phyloP scores from a whole-genome alignment of 345 rosid genomes.

The Kernera saxatilis region DNA sequence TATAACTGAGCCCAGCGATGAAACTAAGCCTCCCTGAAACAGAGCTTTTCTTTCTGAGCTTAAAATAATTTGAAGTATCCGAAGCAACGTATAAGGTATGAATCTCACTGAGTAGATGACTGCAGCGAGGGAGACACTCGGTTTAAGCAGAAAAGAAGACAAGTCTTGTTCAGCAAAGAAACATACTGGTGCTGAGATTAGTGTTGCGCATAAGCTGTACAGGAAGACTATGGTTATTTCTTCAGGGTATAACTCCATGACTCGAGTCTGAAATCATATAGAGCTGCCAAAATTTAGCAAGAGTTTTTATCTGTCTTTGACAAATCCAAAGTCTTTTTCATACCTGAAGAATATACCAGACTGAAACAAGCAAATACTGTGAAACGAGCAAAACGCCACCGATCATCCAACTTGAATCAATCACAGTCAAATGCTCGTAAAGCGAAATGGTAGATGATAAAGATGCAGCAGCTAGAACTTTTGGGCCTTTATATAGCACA shows the following conservation, averaged over 20 bases:
- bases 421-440: not conserved
- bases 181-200: slow-evolving; percentile 6
- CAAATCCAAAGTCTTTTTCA: not conserved
- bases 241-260: not conserved
- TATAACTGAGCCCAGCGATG: not conserved
- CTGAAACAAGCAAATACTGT: not conserved
- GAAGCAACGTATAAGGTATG: not conserved
- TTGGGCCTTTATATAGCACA: not conserved
- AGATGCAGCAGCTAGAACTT: not conserved
- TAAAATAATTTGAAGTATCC: not conserved
- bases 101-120: not conserved
- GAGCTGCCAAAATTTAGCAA: not conserved
- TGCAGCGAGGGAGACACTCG: not conserved
- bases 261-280: not conserved
- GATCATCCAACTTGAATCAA: not conserved
- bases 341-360: slow-evolving; percentile 9
- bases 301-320: not conserved
- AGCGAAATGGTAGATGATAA: not conserved
- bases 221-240: not conserved
- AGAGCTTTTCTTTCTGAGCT: not conserved
- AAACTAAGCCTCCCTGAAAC: slow-evolving; percentile 22
- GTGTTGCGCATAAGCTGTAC: not conserved
- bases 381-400: not conserved
- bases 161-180: not conserved
- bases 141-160: not conserved